These are phyloP conservation scores for Esteya vermicola DNA, from an alignment of 2,329 filamentous ascomycete genomes.

Conservation along the genomic window DNA sequence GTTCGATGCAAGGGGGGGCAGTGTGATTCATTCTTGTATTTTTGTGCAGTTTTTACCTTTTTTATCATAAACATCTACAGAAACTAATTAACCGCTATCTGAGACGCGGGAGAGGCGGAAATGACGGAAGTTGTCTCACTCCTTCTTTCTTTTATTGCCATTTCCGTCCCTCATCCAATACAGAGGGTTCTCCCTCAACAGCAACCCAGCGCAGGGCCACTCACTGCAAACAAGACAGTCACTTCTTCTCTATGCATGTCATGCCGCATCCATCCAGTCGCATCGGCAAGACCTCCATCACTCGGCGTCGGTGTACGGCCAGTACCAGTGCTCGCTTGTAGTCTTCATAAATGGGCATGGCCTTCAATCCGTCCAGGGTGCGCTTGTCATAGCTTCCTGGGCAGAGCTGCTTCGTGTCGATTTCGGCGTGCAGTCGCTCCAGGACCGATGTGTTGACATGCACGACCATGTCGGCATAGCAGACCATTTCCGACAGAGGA, in stretches of 20 bases:
- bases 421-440: slow-evolving; percentile 5
- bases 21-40: too few relatives aligned
- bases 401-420: background rate
- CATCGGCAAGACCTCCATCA: slow-evolving; percentile 3
- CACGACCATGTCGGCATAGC: slow-evolving; percentile 5
- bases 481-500: slow-evolving; percentile 3
- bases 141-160: too few relatives aligned
- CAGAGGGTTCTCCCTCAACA: too few relatives aligned
- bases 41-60: too few relatives aligned
- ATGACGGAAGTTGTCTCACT: too few relatives aligned
- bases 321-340: slow-evolving; percentile 5
- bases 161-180: too few relatives aligned
- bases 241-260: background rate
- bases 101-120: too few relatives aligned
- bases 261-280: slow-evolving; percentile 2
- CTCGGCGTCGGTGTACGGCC: slow-evolving; percentile 1
- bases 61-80: too few relatives aligned
- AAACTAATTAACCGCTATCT: too few relatives aligned
- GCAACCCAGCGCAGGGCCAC: too few relatives aligned
- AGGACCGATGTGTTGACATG: slow-evolving; percentile 6
- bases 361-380: slow-evolving; percentile 2
- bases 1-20: too few relatives aligned
- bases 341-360: slow-evolving; percentile 7
- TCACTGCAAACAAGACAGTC: background rate
- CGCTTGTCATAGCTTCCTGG: background rate